Evolutionary conservation across 371 early-diverging fungal genomes (phyloP), one percentile per base, ranked within the genome.

Genomic region (Rhizopus stolonifer): DNA sequence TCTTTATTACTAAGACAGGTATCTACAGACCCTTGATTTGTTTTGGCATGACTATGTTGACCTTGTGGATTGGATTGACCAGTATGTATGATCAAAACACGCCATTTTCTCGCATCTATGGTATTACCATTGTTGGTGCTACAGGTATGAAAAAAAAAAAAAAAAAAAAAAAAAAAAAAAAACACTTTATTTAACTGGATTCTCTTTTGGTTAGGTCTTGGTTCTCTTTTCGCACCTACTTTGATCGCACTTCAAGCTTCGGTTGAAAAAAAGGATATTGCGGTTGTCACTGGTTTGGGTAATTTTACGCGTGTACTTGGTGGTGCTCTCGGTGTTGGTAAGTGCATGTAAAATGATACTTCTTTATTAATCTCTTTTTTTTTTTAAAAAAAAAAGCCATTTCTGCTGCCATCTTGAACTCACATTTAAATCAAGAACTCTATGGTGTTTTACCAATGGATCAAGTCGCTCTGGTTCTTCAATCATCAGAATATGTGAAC

Each of bases 1-100:
- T 77, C 13, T 48, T 58, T 2, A 82, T 80, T 22, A 75, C 77
- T 44, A 77, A 75, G 40, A 67, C 64, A 7, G 76, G 77, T 2
- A 58, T 65, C 15, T 83, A 77, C 46, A 69, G 70, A 25, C 79
- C 78, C 14, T 61, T 81, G 69, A 49, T 18, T 38, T n/a, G 46
- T 7, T 15, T 70, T 36, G 84, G 82, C 15, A 64, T 71, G 48
- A 58, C 65, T 2, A 14, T 79, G 6, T 29, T 75, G 4, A 70
- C 70, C 8, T 9, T 70, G 3, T 63, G 61, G 36, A 51, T 65
- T 34, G 79, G 73, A 14, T 49, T 79, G 1, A n/a, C 65, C 3
- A 53, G 59, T 23, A 18, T 71, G 9, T 64, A 65, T 21, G 68
- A 66, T 14, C 49, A 51, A 25, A 29, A 67, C 14, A 67, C 70